Evolutionary conservation across 768 basidiomycete genomes (phyloP).

Genomic region (Leccinum olivaceopallidum): DNA sequence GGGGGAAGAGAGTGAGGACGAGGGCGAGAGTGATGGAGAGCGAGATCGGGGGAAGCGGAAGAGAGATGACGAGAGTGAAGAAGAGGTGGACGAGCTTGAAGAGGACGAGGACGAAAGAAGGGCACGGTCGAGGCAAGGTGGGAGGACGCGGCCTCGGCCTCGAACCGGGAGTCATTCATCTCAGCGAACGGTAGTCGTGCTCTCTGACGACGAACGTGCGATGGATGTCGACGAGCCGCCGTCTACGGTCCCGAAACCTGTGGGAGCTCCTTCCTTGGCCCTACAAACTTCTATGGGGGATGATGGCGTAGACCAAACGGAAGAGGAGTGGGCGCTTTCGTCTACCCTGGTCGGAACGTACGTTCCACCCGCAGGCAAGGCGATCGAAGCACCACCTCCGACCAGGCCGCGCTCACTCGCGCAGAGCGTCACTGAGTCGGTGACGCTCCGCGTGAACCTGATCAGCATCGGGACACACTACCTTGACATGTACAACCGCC

Average conservation of each 20-base stretch:
- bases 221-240: conserved; percentile 29
- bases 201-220: conserved; percentile 25
- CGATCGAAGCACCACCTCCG: conserved; percentile 1
- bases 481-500: conserved; percentile 17
- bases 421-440: conserved; percentile 8
- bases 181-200: conserved; percentile 21
- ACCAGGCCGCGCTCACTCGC: not conserved
- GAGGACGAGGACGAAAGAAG: not conserved
- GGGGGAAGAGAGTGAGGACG: not conserved
- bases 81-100: not conserved
- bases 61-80: not conserved
- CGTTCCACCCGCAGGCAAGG: conserved; percentile 16
- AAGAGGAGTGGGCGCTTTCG: conserved; percentile 23
- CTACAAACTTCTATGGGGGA: conserved; percentile 1
- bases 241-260: conserved; percentile 21
- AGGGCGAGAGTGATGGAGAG: not conserved
- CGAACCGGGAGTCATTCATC: conserved; percentile 18
- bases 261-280: not conserved
- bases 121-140: not conserved
- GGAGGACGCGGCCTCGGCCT: conserved; percentile 11
- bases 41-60: not conserved
- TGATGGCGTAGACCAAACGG: conserved; percentile 8
- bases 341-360: conserved; percentile 30
- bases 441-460: conserved; percentile 23
- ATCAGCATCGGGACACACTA: conserved; percentile 23